Evolutionary conservation across 2,329 filamentous ascomycete genomes (phyloP), one percentile per base, ranked within the genome.

Genomic region (Fusarium setosum): DNA sequence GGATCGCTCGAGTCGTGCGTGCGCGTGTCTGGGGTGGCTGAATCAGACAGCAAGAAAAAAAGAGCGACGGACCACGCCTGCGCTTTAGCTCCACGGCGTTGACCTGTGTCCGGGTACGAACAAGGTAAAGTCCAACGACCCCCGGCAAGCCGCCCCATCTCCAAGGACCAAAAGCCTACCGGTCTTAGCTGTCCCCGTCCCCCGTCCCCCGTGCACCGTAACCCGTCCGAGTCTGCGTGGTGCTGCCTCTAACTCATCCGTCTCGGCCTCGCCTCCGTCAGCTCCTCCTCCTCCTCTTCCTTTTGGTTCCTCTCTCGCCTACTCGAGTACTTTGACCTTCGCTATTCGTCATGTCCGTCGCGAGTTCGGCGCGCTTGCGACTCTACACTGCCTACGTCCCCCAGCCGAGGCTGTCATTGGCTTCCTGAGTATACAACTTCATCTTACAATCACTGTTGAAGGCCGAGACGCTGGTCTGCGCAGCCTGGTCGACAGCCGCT

Each of bases 321-420:
- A 35, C 40, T 48, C 42, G 31, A 53, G 34, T 51, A 41, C 41
- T 48, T 50, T 37, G 20, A 59, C 47, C 21, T 57, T 60, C 40
- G 49, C 45, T 64, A 34, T 72, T 51, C 65, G 69, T 60, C 71
- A 73, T 73, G 71, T 73, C 51, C 68, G 61, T 61, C 67, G 71
- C 60, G 63, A 68, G 56, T 57, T 61, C 61, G 59, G 65, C 67
- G 63, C 69, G 58, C 60, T 68, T 66, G 65, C 69, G 63, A 72
- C 63, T 70, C 59, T 65, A 56, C 42, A 66, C 58, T 70, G 54
- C 51, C 68, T 67, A 59, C 50, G 54, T 59, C 53, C 54, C 45
- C 26, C 55, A 63, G 56, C 68, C 62, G 63, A 68, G 70, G 67
- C 58, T 63, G 42, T 62, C 63, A 35, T 62, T 53, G 44, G 48